phyloP scores from a whole-genome alignment of 257 asterid species.

The Gardenia jasminoides region DNA sequence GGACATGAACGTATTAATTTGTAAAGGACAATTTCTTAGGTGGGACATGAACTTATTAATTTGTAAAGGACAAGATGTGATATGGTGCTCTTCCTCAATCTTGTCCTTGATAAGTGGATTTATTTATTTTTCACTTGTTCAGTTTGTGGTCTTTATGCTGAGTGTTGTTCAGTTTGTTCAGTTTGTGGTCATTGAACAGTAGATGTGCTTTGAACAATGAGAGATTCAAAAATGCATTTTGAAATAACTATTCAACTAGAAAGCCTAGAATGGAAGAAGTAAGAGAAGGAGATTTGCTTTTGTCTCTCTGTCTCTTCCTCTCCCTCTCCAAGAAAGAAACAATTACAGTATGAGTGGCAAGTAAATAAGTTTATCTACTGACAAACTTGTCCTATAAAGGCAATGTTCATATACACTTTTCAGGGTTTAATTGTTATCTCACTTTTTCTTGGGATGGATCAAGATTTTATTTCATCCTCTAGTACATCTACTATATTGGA shows the following conservation, averaged over 20 bases:
- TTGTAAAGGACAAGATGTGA: background rate
- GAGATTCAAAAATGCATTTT: background rate
- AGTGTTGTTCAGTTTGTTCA: no score
- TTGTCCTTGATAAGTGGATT: background rate
- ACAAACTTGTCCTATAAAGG: background rate
- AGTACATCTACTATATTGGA: background rate
- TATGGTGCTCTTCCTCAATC: background rate
- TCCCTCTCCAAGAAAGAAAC: no score
- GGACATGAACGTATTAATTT: background rate
- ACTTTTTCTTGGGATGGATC: background rate
- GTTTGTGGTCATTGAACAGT: background rate
- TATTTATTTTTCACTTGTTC: background rate
- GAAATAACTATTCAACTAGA: background rate
- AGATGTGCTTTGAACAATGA: background rate
- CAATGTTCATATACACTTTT: background rate
- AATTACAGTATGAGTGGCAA: background rate
- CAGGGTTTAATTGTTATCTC: background rate
- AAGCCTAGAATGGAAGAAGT: background rate
- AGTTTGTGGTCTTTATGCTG: background rate
- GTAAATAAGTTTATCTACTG: background rate
- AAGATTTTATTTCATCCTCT: background rate
- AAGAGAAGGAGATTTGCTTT: background rate
- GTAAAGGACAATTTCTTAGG: background rate
- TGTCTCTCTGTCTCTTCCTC: background rate
- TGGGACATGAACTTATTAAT: background rate